These are phyloP conservation scores for Globisporangium polare DNA, from an alignment of 352 stramenopile species.

Conservation along the genomic window DNA sequence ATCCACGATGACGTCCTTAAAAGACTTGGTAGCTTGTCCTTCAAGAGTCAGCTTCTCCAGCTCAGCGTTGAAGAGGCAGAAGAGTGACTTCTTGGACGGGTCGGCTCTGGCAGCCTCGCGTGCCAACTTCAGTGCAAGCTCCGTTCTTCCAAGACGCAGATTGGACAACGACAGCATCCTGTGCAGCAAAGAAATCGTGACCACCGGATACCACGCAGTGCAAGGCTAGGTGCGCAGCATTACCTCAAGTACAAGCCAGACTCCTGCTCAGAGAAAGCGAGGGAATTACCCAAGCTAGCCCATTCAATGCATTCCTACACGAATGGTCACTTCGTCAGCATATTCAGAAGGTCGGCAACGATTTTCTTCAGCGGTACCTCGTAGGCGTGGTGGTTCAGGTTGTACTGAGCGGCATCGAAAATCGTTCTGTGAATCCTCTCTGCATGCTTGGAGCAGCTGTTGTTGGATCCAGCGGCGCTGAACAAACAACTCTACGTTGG, in stretches of 20 bases:
- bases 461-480: conserved; percentile 11
- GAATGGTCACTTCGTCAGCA: not conserved
- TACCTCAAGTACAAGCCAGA: conserved; percentile 54
- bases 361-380: conserved; percentile 22
- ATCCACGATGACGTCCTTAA: conserved; percentile 25
- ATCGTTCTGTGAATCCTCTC: conserved; percentile 32
- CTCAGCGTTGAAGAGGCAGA: conserved; percentile 45
- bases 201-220: not conserved
- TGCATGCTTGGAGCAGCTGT: conserved; percentile 10
- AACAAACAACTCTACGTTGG: not conserved
- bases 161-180: conserved; percentile 34
- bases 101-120: conserved; percentile 44
- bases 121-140: conserved; percentile 37
- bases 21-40: conserved; percentile 10
- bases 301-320: conserved; percentile 49
- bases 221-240: not conserved
- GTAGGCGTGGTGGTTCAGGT: conserved; percentile 31
- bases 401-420: conserved; percentile 43
- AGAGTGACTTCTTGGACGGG: conserved; percentile 55
- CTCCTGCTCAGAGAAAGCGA: conserved; percentile 25
- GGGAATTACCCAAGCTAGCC: conserved; percentile 26
- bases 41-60: conserved; percentile 17
- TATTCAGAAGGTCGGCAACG: not conserved
- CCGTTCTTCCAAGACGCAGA: conserved; percentile 29
- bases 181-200: not conserved